Evolutionary conservation across 1,139 yeast genomes (phyloP), one percentile per base, ranked within the genome.

Genomic region (Starmera stellimalicola): DNA sequence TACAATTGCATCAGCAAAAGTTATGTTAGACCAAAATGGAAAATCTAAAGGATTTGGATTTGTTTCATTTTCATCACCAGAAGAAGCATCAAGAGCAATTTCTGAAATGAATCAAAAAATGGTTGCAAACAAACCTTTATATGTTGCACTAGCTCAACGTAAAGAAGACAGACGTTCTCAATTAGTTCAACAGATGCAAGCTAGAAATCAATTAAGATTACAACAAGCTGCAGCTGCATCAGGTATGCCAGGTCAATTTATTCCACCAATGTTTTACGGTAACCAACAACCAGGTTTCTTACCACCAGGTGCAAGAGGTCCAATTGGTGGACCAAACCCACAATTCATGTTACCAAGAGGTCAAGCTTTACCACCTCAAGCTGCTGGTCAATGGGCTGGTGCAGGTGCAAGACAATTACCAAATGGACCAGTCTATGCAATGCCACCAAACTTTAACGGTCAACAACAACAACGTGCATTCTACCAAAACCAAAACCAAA

Each of bases 131-230:
- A 91, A 93, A 75, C 98, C 98, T 55, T 74, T 91, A 60, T 91
- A 91, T 62, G 99, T 91, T 65, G 96, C 97, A 45, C 79, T 93
- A 59, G 98, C 98, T 54, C 98, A 91, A 76, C 84, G 96, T 66
- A 88, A 87, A 71, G 98, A 91, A 57, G 95, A 85, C 43, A 87
- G 99, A 76, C 84, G 95, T 62, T 77, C 87, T 54, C 97, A 91
- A 71, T 74, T 93, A 61, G 93, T 87, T 63, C 97, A 93, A 70
- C 98, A 91, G 68, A 83, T 87, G 59, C 94, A 84, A 64, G 97
- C 96, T 50, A 84, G 95, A 73, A 87, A 85, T 76, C 97, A 91
- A 69, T 77, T 88, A 80, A 84, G 97, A 72, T 75, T 87, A 77
- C 97, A 88, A 73, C 95, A 87, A 63, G 85, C 82, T 48, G 68